A percentile compares a stretch with the other conserved stretches of the same genome.
Conservation (phyloP, 257 asterid species). For the Rauvolfia tetraphylla region DNA sequence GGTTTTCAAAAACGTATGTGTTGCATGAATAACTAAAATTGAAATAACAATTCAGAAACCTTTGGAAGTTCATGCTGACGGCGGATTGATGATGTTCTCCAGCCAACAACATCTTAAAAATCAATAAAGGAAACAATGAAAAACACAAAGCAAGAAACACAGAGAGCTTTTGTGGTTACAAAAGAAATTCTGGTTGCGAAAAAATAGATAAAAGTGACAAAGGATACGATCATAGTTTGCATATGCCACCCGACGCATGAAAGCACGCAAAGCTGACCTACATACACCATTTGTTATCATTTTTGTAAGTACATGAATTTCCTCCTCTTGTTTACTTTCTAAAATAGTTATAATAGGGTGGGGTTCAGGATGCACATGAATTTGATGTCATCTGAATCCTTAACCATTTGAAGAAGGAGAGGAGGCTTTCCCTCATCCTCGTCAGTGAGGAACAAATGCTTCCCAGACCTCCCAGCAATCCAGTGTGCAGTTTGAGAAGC, state of each 20-base stretch:
- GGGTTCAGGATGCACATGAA: constrained; percentile 58
- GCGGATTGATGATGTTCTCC: constrained; percentile 96
- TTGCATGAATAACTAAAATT: constrained; percentile 2
- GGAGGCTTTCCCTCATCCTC: constrained; percentile 74
- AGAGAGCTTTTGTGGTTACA: background rate
- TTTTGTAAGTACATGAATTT: background rate
- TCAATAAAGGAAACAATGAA: constrained; percentile 40
- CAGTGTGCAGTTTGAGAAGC: constrained; percentile 81
- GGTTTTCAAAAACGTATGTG: constrained; percentile 4
- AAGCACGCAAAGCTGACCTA: constrained; percentile 79
- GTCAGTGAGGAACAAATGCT: constrained; percentile 88
- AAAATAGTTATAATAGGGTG: background rate
- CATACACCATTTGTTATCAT: constrained; percentile 6
- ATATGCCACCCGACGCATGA: constrained; percentile 92
- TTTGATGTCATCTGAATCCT: constrained; percentile 61
- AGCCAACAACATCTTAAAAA: constrained; percentile 80
- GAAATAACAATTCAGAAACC: constrained; percentile 33
- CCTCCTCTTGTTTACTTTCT: background rate
- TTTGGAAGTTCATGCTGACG: constrained; percentile 79
- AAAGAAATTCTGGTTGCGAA: background rate
- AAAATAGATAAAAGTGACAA: constrained; percentile 4
- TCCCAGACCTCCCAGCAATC: constrained; percentile 90
- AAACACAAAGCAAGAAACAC: background rate
- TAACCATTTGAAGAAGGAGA: constrained; percentile 72
- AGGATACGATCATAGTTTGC: constrained; percentile 93